A percentile compares a stretch with the other conserved stretches of the same genome.
phyloP scores from a whole-genome alignment of 2,329 filamentous ascomycete species.

The Ceratocystis cubensis region DNA sequence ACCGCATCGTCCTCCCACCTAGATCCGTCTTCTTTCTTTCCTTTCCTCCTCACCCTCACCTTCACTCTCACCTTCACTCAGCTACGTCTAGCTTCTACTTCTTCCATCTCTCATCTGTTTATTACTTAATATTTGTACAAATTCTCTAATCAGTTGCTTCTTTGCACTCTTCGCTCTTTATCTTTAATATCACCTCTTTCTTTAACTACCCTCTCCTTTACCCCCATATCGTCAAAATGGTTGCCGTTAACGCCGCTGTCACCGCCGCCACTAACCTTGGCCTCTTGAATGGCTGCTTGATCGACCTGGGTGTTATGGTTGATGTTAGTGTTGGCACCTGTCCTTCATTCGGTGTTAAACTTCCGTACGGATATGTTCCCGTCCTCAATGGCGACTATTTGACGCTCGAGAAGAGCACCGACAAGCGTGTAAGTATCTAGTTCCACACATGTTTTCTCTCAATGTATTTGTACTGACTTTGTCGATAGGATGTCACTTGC shows the following conservation, averaged over 20 bases:
- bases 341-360: not conserved
- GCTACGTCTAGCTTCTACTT: slow-evolving; percentile 13
- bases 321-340: slow-evolving; percentile 2
- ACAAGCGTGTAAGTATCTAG: slow-evolving; percentile 17
- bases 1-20: not conserved
- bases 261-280: not conserved
- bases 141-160: not conserved
- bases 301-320: slow-evolving; percentile 14
- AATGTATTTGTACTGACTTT: not conserved
- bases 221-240: slow-evolving; percentile 17
- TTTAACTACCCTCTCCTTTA: not conserved
- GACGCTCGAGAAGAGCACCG: not conserved
- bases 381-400: not conserved
- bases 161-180: not conserved
- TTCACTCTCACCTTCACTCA: slow-evolving; percentile 15
- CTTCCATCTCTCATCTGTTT: not conserved
- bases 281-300: slow-evolving; percentile 17
- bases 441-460: not conserved
- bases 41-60: slow-evolving; percentile 18
- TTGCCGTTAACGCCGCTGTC: slow-evolving; percentile 16
- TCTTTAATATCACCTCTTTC: not conserved
- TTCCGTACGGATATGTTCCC: not conserved
- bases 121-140: not conserved
- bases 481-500: not conserved
- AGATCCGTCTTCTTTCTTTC: not conserved